phyloP scores from a whole-genome alignment of 495 filamentous ascomycete species.

The Penicillium egyptiacum region DNA sequence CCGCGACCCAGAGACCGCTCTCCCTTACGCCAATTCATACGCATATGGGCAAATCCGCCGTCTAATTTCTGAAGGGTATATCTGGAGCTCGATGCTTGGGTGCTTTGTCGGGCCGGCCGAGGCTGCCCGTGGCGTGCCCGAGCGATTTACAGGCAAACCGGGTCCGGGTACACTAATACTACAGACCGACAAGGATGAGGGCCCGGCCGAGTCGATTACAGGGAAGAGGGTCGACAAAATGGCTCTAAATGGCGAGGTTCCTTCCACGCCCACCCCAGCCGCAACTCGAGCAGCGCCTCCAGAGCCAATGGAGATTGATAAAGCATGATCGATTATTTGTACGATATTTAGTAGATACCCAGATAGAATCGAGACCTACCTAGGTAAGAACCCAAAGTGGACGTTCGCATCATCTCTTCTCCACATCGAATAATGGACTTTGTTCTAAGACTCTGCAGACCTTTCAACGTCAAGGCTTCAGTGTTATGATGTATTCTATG shows the following conservation, averaged over 20 bases:
- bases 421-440: conserved; percentile 17
- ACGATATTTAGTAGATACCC: conserved; percentile 20
- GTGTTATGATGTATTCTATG: conserved; percentile 4
- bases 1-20: conserved; percentile 71
- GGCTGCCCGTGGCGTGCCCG: conserved; percentile 64
- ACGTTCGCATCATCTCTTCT: conserved; percentile 13
- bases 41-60: conserved; percentile 70
- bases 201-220: conserved; percentile 6
- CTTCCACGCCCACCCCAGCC: conserved; percentile 11
- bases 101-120: conserved; percentile 68
- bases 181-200: background rate
- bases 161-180: conserved; percentile 2
- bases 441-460: background rate
- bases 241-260: background rate
- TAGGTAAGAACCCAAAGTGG: background rate
- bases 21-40: conserved; percentile 71
- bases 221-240: background rate
- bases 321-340: conserved; percentile 15
- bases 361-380: conserved; percentile 6
- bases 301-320: conserved; percentile 25
- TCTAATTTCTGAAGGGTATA: conserved; percentile 59
- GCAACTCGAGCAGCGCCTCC: conserved; percentile 1
- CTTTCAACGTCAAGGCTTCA: background rate
- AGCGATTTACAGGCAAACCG: conserved; percentile 54
- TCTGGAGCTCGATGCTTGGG: conserved; percentile 73